Evolutionary conservation across 306 rosid genomes (phyloP).

Genomic region (Quercus bicolor): DNA sequence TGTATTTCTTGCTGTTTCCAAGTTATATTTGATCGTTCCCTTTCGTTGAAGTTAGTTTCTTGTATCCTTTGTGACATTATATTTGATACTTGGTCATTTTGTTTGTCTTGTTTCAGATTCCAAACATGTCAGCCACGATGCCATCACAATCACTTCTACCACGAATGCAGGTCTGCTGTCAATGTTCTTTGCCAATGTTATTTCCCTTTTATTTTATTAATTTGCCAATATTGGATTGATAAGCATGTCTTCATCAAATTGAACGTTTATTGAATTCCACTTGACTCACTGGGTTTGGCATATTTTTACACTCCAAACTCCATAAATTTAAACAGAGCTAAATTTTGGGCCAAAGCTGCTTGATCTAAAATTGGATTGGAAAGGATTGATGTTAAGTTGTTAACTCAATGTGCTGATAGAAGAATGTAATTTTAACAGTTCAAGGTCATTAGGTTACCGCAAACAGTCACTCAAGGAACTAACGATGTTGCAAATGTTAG

Average conservation of each 20-base stretch:
- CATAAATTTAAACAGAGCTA: neutral
- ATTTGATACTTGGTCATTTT: constrained; percentile 7
- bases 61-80: constrained; percentile 12
- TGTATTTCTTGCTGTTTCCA: neutral
- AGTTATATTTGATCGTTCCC: neutral
- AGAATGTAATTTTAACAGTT: neutral
- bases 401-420: neutral
- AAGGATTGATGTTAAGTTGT: neutral
- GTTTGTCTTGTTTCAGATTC: constrained; percentile 50
- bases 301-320: neutral
- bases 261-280: neutral
- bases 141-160: constrained; percentile 67
- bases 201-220: constrained; percentile 12
- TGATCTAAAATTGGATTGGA: neutral
- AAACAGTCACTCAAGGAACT: neutral
- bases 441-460: neutral
- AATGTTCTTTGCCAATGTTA: constrained; percentile 18
- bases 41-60: neutral
- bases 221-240: neutral
- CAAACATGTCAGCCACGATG: constrained; percentile 77
- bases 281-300: neutral
- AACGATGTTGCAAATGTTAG: neutral
- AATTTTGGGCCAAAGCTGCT: neutral
- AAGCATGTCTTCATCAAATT: neutral
- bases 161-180: constrained; percentile 69